These are phyloP conservation scores for Pigoraptor vietnamica DNA, from an alignment of 78 protist species.

Conservation along the genomic window DNA sequence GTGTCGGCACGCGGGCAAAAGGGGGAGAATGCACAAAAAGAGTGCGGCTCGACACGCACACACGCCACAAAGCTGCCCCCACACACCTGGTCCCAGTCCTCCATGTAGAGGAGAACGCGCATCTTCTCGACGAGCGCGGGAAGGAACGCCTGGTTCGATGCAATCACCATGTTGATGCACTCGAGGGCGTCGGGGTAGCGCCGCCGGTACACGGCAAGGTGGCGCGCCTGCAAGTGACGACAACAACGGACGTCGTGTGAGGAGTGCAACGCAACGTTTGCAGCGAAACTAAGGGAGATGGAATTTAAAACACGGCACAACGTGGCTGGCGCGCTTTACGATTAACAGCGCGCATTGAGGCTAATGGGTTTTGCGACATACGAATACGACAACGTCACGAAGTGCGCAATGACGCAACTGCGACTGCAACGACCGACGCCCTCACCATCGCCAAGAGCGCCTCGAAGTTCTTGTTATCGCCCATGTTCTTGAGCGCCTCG, in stretches of 20 bases:
- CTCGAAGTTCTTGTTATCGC: background rate
- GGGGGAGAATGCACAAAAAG: background rate
- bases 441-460: background rate
- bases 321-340: background rate
- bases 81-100: background rate
- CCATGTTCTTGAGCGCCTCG: background rate
- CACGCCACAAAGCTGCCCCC: background rate
- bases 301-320: background rate
- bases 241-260: background rate
- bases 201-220: background rate
- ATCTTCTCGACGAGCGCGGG: background rate
- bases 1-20: no score
- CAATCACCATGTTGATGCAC: background rate
- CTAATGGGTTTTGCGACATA: no score
- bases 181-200: background rate
- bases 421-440: background rate
- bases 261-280: background rate
- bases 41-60: background rate
- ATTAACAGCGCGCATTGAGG: background rate
- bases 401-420: background rate
- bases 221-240: background rate
- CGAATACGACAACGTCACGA: no score
- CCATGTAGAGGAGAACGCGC: background rate
- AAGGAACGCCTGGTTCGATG: background rate
- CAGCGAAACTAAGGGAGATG: background rate